Conservation (phyloP, 2,329 filamentous ascomycete genomes). For the Colletotrichum chrysophilum region DNA sequence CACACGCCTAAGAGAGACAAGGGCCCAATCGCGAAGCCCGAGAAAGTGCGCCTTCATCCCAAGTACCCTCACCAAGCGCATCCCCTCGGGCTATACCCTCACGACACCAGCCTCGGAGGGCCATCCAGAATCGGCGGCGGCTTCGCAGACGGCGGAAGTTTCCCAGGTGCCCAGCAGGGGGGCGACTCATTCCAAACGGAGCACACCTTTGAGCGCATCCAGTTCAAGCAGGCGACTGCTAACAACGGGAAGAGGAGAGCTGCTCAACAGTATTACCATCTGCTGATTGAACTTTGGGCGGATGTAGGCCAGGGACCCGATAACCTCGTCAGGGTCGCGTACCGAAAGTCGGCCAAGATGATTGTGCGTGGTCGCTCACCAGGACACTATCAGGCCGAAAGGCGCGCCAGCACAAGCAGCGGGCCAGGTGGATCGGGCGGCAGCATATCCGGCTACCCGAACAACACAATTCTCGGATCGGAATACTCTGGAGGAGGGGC, state of each 20-base stretch:
- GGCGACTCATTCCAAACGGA: constrained; percentile 52
- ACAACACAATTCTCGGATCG: constrained; percentile 42
- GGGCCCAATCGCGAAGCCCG: constrained; percentile 78
- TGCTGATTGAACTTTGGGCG: constrained; percentile 84
- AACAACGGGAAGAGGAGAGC: constrained; percentile 93
- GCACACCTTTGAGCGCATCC: constrained; percentile 83
- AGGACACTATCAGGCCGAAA: constrained; percentile 78
- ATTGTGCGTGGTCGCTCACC: constrained; percentile 87
- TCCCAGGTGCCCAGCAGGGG: constrained; percentile 31
- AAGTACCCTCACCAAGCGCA: constrained; percentile 61
- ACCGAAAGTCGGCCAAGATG: constrained; percentile 77
- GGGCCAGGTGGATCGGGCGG: constrained; percentile 70
- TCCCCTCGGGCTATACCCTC: constrained; percentile 48
- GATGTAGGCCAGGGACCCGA: constrained; percentile 62
- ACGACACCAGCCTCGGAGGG: constrained; percentile 37
- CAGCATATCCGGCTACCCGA: constrained; percentile 56
- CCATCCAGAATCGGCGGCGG: constrained; percentile 31
- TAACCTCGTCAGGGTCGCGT: constrained; percentile 73
- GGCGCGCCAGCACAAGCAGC: constrained; percentile 72
- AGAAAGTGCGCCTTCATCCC: constrained; percentile 70
- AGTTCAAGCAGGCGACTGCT: constrained; percentile 92
- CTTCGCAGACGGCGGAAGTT: constrained; percentile 39
- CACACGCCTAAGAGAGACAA: constrained; percentile 93
- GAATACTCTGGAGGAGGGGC: constrained; percentile 41
- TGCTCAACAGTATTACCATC: constrained; percentile 89